Percentiles rank a stretch among this genome's conserved stretches.
Conservation (phyloP, 2,329 filamentous ascomycete genomes). For the Talaromyces sp. region DNA sequence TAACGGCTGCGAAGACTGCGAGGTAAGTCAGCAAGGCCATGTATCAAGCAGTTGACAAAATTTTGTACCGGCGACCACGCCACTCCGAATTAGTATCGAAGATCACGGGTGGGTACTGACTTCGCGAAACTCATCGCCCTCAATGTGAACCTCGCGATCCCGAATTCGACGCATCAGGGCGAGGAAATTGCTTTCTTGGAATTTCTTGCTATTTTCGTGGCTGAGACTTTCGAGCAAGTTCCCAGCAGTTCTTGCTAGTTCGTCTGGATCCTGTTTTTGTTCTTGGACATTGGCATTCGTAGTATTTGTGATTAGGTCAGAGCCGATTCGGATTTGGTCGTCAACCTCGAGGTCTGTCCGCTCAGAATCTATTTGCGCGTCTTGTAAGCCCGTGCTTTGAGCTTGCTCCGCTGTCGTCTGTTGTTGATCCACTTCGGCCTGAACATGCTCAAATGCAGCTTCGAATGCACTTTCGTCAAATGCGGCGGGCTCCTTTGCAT, state of each 20-base stretch:
- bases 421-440: slow-evolving; percentile 30
- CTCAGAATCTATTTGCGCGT: slow-evolving; percentile 8
- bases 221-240: slow-evolving; percentile 64
- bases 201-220: slow-evolving; percentile 66
- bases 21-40: slow-evolving; percentile 30
- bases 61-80: slow-evolving; percentile 33
- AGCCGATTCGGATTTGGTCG: slow-evolving; percentile 35
- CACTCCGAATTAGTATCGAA: slow-evolving; percentile 26
- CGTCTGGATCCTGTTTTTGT: slow-evolving; percentile 52
- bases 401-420: slow-evolving; percentile 14
- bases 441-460: slow-evolving; percentile 38
- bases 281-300: slow-evolving; percentile 27
- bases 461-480: slow-evolving; percentile 44
- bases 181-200: slow-evolving; percentile 71
- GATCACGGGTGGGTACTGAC: slow-evolving; percentile 41
- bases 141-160: slow-evolving; percentile 65
- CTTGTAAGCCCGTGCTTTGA: slow-evolving; percentile 6
- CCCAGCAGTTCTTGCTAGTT: slow-evolving; percentile 66
- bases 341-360: neutral
- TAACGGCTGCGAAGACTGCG: slow-evolving; percentile 36
- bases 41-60: slow-evolving; percentile 20
- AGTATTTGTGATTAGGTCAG: slow-evolving; percentile 36
- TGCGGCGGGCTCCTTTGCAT: slow-evolving; percentile 14
- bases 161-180: slow-evolving; percentile 70
- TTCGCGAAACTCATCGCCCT: slow-evolving; percentile 56